Evolutionary conservation across 1,284 basidiomycete genomes (phyloP), one percentile per base, ranked within the genome.

Genomic region (Boletellus deceptivus): DNA sequence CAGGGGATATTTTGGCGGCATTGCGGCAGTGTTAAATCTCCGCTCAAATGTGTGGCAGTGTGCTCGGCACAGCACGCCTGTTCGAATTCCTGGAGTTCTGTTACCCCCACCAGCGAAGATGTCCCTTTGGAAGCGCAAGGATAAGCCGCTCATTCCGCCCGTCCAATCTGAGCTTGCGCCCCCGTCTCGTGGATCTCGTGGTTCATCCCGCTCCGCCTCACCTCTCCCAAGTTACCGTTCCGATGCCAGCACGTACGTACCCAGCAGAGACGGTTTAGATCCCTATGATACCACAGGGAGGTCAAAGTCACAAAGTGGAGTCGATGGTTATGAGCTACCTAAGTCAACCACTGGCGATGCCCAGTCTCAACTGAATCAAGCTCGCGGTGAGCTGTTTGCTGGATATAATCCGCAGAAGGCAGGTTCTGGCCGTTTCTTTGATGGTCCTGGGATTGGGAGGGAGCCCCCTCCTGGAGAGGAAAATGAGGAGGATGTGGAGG

Each of bases 401-500:
- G 89, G 89, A 16, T 84, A 83, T 62, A 80, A 86, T 50, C 77
- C 83, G 0, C 69, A 80, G 65, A 82, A 77, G 61, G 67, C 55
- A 27, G 77, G 74, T 25, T 80, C 84, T 36, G 80, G 82, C 10
- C 73, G 86, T 48, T 89, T 88, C 72, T 80, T 81, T 57, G 83
- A 88, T 60, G 82, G 82, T 0, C 80, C 82, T 17, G 66, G 62
- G 37, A 56, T 71, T 39, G 73, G 72, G 43, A 65, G 62, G 37
- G 74, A 78, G 31, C 79, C 81, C 38, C 55, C 72, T 35, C 74
- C 77, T 11, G 86, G 86, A 42, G 86, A 92, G 65, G 93, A 96
- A 69, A 90, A 90, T 59, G 95, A 98, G 24, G 95, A 98, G 60
- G 96, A 98, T 65, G 79, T 97, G 6, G 96, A 99, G 72, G 93